A percentile compares a stretch with the other conserved stretches of the same genome.
Conservation (phyloP, 2,329 filamentous ascomycete genomes). For the Zymoseptoria passerinii region DNA sequence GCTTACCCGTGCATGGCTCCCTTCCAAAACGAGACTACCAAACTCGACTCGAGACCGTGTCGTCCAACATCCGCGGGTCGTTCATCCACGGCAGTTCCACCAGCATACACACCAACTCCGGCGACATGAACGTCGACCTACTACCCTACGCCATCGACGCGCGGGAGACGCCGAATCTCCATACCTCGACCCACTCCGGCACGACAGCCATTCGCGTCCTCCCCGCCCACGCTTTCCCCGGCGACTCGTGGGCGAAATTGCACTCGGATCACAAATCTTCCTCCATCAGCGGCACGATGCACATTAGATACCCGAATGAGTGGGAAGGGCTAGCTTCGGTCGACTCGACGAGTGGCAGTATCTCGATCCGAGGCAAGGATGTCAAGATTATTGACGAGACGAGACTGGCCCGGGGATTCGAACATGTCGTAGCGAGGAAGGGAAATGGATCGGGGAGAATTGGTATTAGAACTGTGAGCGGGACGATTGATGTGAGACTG, state of each 20-base stretch:
- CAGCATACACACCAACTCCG: constrained; percentile 30
- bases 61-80: constrained; percentile 32
- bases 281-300: constrained; percentile 28
- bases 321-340: constrained; percentile 37
- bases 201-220: constrained; percentile 29
- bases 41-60: constrained; percentile 31
- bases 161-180: constrained; percentile 19
- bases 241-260: constrained; percentile 18
- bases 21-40: constrained; percentile 36
- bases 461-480: constrained; percentile 26
- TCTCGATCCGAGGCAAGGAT: constrained; percentile 33
- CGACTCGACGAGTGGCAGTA: constrained; percentile 29
- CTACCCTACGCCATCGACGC: constrained; percentile 27
- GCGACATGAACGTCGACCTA: constrained; percentile 31
- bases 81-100: constrained; percentile 36
- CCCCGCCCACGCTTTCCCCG: constrained; percentile 25
- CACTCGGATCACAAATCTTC: constrained; percentile 30
- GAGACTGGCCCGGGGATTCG: constrained; percentile 21
- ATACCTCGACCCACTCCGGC: constrained; percentile 31
- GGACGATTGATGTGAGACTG: constrained; percentile 19
- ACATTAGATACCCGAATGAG: constrained; percentile 34
- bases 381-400: constrained; percentile 27
- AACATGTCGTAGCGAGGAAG: constrained; percentile 33
- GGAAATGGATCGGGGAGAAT: constrained; percentile 30
- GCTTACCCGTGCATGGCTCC: constrained; percentile 20